Evolutionary conservation across 257 asterid genomes (phyloP).

Genomic region (Ajuga chamaepitys): DNA sequence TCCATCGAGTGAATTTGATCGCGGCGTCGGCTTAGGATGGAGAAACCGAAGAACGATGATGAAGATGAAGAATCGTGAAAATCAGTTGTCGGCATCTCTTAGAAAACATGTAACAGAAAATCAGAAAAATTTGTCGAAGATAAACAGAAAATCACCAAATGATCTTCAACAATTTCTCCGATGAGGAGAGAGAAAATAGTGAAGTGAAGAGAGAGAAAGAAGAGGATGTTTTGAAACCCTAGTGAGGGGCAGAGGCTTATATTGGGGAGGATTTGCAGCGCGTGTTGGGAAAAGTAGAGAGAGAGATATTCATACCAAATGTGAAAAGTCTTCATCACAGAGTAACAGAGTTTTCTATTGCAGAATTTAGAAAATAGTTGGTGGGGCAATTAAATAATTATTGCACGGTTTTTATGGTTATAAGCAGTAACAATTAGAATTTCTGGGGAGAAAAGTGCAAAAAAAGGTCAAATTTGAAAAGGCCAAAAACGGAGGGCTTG

Average conservation of each 20-base stretch:
- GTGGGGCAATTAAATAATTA: neutral
- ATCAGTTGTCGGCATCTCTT: constrained; percentile 40
- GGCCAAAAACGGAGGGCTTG: neutral
- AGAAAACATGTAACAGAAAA: neutral
- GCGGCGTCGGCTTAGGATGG: constrained; percentile 42
- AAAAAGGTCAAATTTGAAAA: neutral
- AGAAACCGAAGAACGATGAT: constrained; percentile 24
- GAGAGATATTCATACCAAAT: neutral
- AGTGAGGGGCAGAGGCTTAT: constrained; percentile 21
- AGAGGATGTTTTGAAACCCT: constrained; percentile 32
- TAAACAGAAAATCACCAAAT: neutral
- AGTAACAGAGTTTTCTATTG: neutral
- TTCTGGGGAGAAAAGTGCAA: constrained; percentile 1
- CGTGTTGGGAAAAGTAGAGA: constrained; percentile 25
- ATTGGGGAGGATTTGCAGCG: constrained; percentile 36
- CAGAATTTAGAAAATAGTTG: neutral
- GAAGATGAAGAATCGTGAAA: constrained; percentile 31
- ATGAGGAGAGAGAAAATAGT: neutral
- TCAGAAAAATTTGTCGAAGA: neutral
- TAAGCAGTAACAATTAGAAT: neutral
- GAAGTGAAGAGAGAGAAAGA: neutral
- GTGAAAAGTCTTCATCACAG: constrained; percentile 14
- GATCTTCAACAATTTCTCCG: neutral
- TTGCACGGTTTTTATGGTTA: neutral
- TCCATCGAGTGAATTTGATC: constrained; percentile 52